These are phyloP conservation scores for Astrothelium macrocarpum DNA, from an alignment of 495 filamentous ascomycete genomes.

Conservation along the genomic window DNA sequence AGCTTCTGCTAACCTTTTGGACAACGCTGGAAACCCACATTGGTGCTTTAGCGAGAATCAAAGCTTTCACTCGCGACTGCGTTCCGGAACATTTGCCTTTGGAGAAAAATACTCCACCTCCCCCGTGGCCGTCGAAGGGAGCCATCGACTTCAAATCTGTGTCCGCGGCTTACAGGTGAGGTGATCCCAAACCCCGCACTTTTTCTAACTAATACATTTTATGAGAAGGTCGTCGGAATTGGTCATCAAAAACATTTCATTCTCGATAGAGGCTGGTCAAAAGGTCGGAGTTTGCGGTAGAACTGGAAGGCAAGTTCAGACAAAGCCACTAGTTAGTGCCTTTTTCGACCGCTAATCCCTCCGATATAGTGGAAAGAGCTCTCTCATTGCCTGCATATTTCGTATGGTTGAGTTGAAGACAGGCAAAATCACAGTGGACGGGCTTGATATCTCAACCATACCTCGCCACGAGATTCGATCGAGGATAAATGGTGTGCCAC, in stretches of 20 bases:
- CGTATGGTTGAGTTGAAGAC: not conserved
- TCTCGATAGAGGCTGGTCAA: constrained; percentile 45
- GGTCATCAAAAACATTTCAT: constrained; percentile 42
- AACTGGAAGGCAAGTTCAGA: constrained; percentile 20
- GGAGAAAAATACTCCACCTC: constrained; percentile 34
- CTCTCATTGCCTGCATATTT: constrained; percentile 7
- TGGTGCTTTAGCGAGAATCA: constrained; percentile 50
- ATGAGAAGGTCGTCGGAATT: not conserved
- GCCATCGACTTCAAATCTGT: constrained; percentile 39
- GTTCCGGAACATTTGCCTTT: constrained; percentile 38
- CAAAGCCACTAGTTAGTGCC: not conserved
- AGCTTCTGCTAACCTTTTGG: constrained; percentile 46
- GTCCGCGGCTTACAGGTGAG: constrained; percentile 31
- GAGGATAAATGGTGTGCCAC: constrained; percentile 25
- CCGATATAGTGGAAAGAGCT: constrained; percentile 10
- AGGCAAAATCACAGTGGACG: constrained; percentile 9
- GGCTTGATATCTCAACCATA: constrained; percentile 9
- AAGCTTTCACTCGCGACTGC: constrained; percentile 42
- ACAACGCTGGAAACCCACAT: constrained; percentile 49
- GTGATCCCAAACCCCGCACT: too few relatives aligned
- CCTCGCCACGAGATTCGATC: constrained; percentile 14
- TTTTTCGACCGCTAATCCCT: not conserved
- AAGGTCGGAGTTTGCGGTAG: constrained; percentile 43
- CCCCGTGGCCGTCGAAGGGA: constrained; percentile 43
- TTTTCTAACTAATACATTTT: not conserved